Evolutionary conservation across 805 yeast genomes (phyloP), one percentile per base, ranked within the genome.

Genomic region (Myxozyma sirexii): DNA sequence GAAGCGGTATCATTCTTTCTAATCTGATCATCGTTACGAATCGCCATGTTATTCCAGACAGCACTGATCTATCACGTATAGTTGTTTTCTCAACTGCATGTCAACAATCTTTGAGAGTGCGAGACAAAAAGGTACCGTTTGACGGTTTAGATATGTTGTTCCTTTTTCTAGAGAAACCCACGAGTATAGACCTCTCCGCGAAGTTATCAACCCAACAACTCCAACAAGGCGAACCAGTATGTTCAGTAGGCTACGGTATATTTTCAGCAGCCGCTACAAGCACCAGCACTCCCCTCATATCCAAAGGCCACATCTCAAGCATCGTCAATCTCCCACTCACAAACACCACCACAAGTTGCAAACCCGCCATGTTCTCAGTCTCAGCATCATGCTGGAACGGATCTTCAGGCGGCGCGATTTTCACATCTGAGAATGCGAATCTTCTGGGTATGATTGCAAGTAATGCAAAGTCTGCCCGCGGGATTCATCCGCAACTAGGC

Each of bases 381-480:
- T 48, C 54, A 1, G 55, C 62, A 7, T 44, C 38, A 35, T 54
- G 62, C 59, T 59, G 62, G 62, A 59, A 59, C 39, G 62, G 62
- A 8, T 49, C 62, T 3, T 59, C 62, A 13, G 62, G 62, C 4
- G 61, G 61, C 24, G 62, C 53, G 1, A 39, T 50, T 7, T 54
- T 54, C 26, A 31, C 48, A 42, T 19, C 21, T 3, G 17, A n/a
- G 10, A 19, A 37, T 13, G 48, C 33, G 3, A 19, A 5, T 19
- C 43, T 59, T 24, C 24, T 59, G 0, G 62, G 62, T 19, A 44
- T 59, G 59, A 49, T 59, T 27, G 54, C 62, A 15, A 49, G 56
- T 12, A 59, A 59, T 38, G 62, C 48, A 7, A 37, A 37, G 17
- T 27, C 52, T 15, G 48, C 42, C 26, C 27, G 27, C 19, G 26